Percentiles rank a stretch among this genome's conserved stretches.
Conservation (phyloP, 139 green algal species). For the Picochlorum sp. region DNA sequence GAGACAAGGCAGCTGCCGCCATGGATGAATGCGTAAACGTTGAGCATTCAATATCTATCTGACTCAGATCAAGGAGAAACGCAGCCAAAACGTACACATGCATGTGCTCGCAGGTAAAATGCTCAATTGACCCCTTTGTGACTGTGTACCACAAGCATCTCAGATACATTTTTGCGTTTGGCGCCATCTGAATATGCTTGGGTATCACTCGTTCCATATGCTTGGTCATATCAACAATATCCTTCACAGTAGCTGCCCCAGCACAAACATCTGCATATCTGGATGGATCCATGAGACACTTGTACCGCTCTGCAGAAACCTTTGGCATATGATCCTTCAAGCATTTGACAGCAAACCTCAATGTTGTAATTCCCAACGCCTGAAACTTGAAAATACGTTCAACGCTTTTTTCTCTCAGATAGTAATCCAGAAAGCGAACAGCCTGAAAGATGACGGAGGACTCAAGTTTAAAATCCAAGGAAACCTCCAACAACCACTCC, state of each 20-base stretch:
- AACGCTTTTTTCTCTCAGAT: conserved; percentile 24
- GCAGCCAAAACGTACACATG: conserved; percentile 52
- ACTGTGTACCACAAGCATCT: conserved; percentile 48
- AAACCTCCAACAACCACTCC: conserved; percentile 51
- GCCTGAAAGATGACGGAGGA: conserved; percentile 47
- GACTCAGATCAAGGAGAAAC: conserved; percentile 49
- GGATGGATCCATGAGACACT: conserved; percentile 23
- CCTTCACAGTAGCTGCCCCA: conserved; percentile 31
- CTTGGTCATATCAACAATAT: conserved; percentile 45
- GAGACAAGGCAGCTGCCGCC: conserved; percentile 37
- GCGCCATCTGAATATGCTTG: conserved; percentile 11
- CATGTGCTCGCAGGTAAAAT: conserved; percentile 37
- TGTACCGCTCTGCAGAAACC: conserved; percentile 7
- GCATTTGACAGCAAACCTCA: conserved; percentile 44
- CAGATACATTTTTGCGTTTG: conserved; percentile 55
- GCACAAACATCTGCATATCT: conserved; percentile 47
- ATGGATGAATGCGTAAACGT: conserved; percentile 25
- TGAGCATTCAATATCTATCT: conserved; percentile 38
- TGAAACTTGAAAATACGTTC: conserved; percentile 36
- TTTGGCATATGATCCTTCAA: conserved; percentile 8
- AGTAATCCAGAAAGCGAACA: conserved; percentile 50
- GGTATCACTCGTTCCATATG: conserved; percentile 20
- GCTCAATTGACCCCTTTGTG: conserved; percentile 4
- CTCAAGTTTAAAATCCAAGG: conserved; percentile 52
- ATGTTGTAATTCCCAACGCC: conserved; percentile 44